Percentiles rank a stretch among this genome's conserved stretches.
Conservation (phyloP, 2,329 filamentous ascomycete species). For the Fusarium xyrophilum region DNA sequence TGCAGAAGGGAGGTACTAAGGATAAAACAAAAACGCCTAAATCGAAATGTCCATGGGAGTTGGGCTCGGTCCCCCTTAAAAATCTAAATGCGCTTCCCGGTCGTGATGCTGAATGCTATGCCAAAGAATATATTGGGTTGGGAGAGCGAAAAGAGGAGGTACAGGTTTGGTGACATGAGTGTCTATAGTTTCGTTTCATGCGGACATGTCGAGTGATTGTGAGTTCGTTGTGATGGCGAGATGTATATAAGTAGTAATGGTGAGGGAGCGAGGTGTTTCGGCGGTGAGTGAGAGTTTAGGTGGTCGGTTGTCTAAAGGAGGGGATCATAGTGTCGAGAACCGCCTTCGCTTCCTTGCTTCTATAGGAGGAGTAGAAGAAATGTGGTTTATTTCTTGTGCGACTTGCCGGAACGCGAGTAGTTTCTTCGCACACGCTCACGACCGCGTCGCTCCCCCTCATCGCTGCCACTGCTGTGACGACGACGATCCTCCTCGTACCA, state of each 20-base stretch:
- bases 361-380: not conserved
- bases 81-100: constrained; percentile 37
- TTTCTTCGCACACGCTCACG: constrained; percentile 48
- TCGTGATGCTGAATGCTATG: constrained; percentile 19
- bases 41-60: constrained; percentile 9
- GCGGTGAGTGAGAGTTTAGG: not conserved
- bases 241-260: constrained; percentile 1
- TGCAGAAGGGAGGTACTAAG: constrained; percentile 20
- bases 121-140: constrained; percentile 6
- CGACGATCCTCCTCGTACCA: constrained; percentile 67
- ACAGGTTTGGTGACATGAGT: constrained; percentile 17
- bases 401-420: constrained; percentile 40
- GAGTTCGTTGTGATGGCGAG: constrained; percentile 19
- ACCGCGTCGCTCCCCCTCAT: constrained; percentile 50
- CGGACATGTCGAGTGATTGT: constrained; percentile 25
- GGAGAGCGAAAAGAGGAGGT: constrained; percentile 22
- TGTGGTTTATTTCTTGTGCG: constrained; percentile 43
- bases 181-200: constrained; percentile 37
- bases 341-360: constrained; percentile 9
- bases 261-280: constrained; percentile 2
- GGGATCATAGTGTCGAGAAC: constrained; percentile 35
- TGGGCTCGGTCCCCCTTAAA: not conserved
- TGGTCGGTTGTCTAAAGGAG: constrained; percentile 16
- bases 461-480: constrained; percentile 50
- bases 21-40: constrained; percentile 32